Evolutionary conservation across 106 monocot genomes (phyloP), one percentile per base, ranked within the genome.

Genomic region (Phalaenopsis aphrodite): DNA sequence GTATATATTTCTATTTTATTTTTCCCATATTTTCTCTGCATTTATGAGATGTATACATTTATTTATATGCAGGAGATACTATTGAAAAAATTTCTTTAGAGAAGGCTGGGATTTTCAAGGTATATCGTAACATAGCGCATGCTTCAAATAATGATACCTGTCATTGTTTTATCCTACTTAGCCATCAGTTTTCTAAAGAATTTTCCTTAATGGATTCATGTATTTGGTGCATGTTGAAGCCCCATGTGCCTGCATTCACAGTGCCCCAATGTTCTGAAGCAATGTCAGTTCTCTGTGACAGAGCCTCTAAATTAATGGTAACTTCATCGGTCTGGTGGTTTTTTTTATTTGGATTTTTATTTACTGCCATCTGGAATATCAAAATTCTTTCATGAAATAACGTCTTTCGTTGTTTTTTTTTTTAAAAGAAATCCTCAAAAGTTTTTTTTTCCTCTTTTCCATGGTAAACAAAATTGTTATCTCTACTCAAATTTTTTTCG

Each of bases 51-150:
- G 8, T 68, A 41, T 76, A 42, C 57, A 45, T 75, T 74, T 74
- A 5, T 73, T 3, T 18, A 79, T 81, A n/a, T 84, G 56, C 80
- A 96, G 97, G 97, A 79, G 75, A 89, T 83, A 92, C 97, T 55
- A 83, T 98, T 85, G 87, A 58, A 58, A 41, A 90, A 79, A 98
- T 98, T 83, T 94, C 97, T 81, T 84, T 78, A 30, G 85, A 92
- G 56, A 98, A 98, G 75, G 94, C 97, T 81, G 97, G 97, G 43
- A 98, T 98, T 81, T 91, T 98, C 76, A 98, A 98, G 94, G 94
- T 91, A 83, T 61, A 37, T 46, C 41, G 41, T 82, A 75, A 72
- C 55, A 41, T 78, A 41, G 36, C 68, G 11, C 66, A 56, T 55
- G n/a, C 65, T 79, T 49, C 43, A 45, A 76, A 85, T 64, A 79